Percentiles rank a stretch among this genome's conserved stretches.
Evolutionary conservation across 441 rosid genomes (phyloP).

Genomic region (California macrophylla): DNA sequence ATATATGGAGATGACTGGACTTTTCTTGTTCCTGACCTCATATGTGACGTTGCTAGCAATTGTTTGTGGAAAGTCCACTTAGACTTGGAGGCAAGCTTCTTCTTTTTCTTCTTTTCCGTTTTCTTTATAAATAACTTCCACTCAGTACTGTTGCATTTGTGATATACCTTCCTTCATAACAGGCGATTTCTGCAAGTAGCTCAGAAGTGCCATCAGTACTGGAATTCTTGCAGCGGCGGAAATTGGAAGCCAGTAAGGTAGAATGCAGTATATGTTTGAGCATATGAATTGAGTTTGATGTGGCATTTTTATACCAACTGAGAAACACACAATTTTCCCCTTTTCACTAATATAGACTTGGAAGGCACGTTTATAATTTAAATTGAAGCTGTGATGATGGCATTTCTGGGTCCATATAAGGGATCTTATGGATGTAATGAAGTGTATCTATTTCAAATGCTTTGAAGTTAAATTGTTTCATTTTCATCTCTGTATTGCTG

Average conservation of each 20-base stretch:
- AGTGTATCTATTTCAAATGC: background rate
- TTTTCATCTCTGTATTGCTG: background rate
- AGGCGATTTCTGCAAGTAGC: conserved; percentile 92
- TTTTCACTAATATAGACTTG: background rate
- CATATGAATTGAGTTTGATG: background rate
- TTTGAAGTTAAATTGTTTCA: background rate
- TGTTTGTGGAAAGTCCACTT: conserved; percentile 82
- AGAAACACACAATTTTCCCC: background rate
- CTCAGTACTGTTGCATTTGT: background rate
- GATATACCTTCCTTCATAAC: conserved; percentile 23
- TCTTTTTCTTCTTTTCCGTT: conserved; percentile 1
- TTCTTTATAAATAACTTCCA: conserved; percentile 1
- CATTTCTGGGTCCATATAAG: background rate
- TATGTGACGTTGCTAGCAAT: conserved; percentile 60
- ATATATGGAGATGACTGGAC: conserved; percentile 84
- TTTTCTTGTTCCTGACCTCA: conserved; percentile 81
- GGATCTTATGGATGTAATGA: background rate
- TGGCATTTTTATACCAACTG: background rate
- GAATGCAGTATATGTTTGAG: conserved; percentile 13
- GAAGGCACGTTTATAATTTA: background rate
- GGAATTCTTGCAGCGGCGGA: conserved; percentile 84
- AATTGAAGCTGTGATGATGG: background rate
- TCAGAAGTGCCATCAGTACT: conserved; percentile 80
- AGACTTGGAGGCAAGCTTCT: conserved; percentile 70
- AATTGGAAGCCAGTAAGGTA: conserved; percentile 87